These are phyloP conservation scores for Aspergillus nomiae DNA, from an alignment of 2,329 filamentous ascomycete species.

Conservation along the genomic window DNA sequence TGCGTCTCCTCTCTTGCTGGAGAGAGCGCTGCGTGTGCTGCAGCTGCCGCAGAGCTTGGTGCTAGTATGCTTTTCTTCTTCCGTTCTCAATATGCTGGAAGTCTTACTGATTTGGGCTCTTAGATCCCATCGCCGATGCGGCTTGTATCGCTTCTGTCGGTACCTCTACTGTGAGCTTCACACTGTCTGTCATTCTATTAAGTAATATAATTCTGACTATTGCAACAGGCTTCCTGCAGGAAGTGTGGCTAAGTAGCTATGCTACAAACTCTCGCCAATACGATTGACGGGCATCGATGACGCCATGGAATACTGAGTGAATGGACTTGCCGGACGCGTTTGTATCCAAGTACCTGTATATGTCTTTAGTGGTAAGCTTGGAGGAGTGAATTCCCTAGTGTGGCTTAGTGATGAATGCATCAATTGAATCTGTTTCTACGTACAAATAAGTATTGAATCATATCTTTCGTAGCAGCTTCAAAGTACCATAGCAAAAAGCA, in stretches of 20 bases:
- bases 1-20: neutral
- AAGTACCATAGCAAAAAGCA: fast-evolving
- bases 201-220: neutral
- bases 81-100: fast-evolving
- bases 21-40: neutral
- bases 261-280: neutral
- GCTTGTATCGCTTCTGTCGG: neutral
- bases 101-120: neutral
- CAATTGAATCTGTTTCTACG: neutral
- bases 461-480: neutral
- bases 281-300: neutral
- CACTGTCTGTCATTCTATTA: neutral
- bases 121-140: neutral
- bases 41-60: neutral
- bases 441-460: neutral
- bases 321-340: too few species aligned
- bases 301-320: too few species aligned
- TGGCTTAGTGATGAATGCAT: neutral
- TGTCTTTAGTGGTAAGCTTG: neutral
- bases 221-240: neutral
- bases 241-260: neutral
- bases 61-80: neutral
- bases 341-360: neutral
- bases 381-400: neutral
- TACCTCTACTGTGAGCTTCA: neutral